Percentiles rank a stretch among this genome's conserved stretches.
Evolutionary conservation across 164 flowering plant species (phyloP).

Genomic region (Liquidambar formosana): DNA sequence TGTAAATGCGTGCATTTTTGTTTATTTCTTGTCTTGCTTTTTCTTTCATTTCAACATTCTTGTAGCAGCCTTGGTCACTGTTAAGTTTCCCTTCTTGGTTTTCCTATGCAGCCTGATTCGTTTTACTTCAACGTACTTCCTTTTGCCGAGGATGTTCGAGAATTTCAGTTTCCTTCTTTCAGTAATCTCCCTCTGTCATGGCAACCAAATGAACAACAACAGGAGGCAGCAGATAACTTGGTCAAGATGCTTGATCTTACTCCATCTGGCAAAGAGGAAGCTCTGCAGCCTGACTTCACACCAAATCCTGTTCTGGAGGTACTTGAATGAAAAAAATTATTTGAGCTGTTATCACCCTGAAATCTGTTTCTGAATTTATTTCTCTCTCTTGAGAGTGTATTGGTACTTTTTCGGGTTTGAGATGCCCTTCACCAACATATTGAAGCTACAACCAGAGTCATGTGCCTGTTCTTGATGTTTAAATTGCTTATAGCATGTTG

Average conservation of each 20-base stretch:
- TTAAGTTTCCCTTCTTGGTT: neutral
- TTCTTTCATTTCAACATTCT: constrained; percentile 2
- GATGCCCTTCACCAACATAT: too few relatives aligned
- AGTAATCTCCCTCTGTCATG: constrained; percentile 57
- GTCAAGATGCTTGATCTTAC: constrained; percentile 89
- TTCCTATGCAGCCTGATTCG: constrained; percentile 75
- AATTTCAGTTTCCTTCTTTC: constrained; percentile 94
- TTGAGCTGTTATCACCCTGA: neutral
- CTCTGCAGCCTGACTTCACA: constrained; percentile 72
- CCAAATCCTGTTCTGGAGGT: constrained; percentile 97
- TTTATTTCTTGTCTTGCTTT: neutral
- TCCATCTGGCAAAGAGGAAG: constrained; percentile 66
- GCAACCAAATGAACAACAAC: constrained; percentile 81
- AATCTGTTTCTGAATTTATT: neutral
- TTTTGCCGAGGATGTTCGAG: constrained; percentile 94
- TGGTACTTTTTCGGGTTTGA: too few relatives aligned
- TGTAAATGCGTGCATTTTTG: neutral
- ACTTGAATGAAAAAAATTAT: too few relatives aligned
- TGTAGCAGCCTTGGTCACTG: neutral
- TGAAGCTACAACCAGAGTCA: too few relatives aligned
- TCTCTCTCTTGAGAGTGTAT: too few relatives aligned
- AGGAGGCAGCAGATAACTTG: constrained; percentile 80
- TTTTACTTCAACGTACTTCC: constrained; percentile 96
- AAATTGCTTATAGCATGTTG: too few relatives aligned
- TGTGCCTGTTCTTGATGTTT: too few relatives aligned